Percentiles rank a stretch among this genome's conserved stretches.
These are phyloP conservation scores for Eucalyptus coolabah DNA, from an alignment of 345 rosid genomes.

Conservation along the genomic window DNA sequence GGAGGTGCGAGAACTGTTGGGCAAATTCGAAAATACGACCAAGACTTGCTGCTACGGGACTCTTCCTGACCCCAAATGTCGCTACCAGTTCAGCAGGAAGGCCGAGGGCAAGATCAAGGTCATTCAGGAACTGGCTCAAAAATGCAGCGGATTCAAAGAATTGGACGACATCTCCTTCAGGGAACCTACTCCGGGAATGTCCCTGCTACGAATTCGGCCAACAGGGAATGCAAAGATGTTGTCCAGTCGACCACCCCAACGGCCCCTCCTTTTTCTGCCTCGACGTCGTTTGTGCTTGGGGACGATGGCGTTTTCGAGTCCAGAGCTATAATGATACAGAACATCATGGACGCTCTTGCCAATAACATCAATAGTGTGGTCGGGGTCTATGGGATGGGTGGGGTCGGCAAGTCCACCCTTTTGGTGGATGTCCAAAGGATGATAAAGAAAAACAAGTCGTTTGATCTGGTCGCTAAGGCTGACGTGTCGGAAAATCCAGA, in stretches of 20 bases:
- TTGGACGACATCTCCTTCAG: background rate
- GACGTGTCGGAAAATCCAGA: background rate
- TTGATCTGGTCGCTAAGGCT: background rate
- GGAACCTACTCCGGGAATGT: background rate
- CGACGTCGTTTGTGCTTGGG: fast-evolving
- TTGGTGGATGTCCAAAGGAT: background rate
- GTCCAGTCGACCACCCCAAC: fast-evolving
- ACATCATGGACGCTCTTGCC: background rate
- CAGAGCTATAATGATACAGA: fast-evolving
- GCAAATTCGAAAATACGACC: fast-evolving
- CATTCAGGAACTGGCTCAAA: fast-evolving
- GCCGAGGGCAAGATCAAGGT: background rate
- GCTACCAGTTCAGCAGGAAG: background rate
- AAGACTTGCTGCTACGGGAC: background rate
- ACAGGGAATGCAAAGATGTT: fast-evolving
- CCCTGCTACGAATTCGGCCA: background rate
- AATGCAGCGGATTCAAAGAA: fast-evolving
- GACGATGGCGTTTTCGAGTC: background rate
- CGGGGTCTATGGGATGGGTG: background rate
- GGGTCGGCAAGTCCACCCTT: background rate
- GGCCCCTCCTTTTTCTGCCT: background rate
- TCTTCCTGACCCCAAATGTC: background rate
- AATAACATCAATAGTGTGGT: background rate
- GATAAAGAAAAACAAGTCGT: fast-evolving
- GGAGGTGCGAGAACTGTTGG: background rate